phyloP scores from a whole-genome alignment of 306 rosid genomes.

The Glycyrrhiza uralensis region DNA sequence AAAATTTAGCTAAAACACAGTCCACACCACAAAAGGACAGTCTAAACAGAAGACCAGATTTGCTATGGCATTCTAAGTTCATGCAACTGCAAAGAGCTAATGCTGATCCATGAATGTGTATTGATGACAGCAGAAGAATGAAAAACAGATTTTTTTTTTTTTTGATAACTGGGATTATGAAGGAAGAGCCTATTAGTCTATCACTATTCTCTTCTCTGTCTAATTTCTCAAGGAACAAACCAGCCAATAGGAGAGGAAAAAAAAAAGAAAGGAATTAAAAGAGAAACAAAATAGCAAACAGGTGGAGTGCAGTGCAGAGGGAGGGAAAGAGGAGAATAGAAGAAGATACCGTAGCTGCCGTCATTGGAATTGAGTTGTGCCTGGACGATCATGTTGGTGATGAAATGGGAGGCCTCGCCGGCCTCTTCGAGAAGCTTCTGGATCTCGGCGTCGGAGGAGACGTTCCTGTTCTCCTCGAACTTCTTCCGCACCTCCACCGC shows the following conservation, averaged over 20 bases:
- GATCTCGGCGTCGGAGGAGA: constrained; percentile 63
- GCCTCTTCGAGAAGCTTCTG: constrained; percentile 75
- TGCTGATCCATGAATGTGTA: not conserved
- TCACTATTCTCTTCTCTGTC: no score
- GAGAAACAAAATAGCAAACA: constrained; percentile 30
- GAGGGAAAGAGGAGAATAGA: not conserved
- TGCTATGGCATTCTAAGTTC: not conserved
- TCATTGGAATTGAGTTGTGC: constrained; percentile 61
- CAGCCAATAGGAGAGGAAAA: no score
- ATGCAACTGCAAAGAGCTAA: not conserved
- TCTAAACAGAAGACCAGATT: not conserved
- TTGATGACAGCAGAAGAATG: not conserved
- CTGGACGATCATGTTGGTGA: constrained; percentile 80
- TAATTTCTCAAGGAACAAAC: no score
- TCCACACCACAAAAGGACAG: not conserved
- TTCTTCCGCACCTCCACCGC: constrained; percentile 71
- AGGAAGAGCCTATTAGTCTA: not conserved
- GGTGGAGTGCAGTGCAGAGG: constrained; percentile 32
- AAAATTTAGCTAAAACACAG: not conserved
- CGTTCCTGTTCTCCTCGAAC: constrained; percentile 67
- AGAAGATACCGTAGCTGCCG: constrained; percentile 57
- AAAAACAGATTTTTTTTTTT: no score
- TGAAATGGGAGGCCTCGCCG: constrained; percentile 72
- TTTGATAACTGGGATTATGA: no score
- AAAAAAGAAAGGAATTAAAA: no score